phyloP scores from a whole-genome alignment of 306 rosid species.

The Fragaria iinumae region DNA sequence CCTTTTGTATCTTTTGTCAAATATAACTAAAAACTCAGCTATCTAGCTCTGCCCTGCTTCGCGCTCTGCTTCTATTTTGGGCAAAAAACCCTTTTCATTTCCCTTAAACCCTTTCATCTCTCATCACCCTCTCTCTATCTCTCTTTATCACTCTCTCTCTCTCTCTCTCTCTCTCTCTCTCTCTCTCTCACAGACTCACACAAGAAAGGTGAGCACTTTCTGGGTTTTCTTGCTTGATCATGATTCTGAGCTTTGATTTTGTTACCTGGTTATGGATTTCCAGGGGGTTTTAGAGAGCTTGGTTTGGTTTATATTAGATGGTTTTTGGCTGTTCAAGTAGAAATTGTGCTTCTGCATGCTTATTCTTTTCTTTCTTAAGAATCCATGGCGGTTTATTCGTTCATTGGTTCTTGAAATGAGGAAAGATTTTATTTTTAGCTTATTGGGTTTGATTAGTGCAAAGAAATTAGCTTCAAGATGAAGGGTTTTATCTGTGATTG shows the following conservation, averaged over 20 bases:
- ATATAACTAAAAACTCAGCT: not conserved
- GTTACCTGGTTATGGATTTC: not conserved
- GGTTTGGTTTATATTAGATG: not conserved
- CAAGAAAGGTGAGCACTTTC: not conserved
- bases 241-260: not conserved
- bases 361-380: not conserved
- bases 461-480: not conserved
- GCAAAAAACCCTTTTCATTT: not conserved
- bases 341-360: not conserved
- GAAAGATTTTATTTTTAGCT: not conserved
- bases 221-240: not conserved
- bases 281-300: not conserved
- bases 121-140: not conserved
- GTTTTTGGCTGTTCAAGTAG: not conserved
- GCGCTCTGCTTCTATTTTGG: not conserved
- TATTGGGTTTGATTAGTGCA: not conserved
- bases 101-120: not conserved
- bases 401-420: not conserved
- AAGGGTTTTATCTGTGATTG: not conserved
- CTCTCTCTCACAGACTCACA: not conserved
- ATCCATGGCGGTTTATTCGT: not conserved
- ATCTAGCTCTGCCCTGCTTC: slow-evolving; percentile 5
- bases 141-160: not conserved
- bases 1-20: not conserved
- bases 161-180: no score